These are phyloP conservation scores for Extremus antarcticus DNA, from an alignment of 495 filamentous ascomycete species.

Conservation along the genomic window DNA sequence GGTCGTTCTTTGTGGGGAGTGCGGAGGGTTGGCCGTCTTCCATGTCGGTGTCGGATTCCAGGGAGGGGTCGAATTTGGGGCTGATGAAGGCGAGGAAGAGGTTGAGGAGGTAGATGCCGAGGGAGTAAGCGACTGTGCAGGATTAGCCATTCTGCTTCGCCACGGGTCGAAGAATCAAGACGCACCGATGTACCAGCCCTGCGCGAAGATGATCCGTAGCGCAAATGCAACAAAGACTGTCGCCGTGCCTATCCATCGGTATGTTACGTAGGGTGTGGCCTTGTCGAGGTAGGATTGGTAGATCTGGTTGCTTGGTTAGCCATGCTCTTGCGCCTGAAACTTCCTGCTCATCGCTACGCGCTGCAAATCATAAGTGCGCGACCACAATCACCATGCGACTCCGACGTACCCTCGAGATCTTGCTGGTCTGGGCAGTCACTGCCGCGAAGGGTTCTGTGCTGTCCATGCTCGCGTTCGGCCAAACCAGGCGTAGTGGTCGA, in stretches of 20 bases:
- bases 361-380: too few relatives aligned
- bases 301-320: conserved; percentile 44
- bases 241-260: conserved; percentile 78
- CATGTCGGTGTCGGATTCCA: conserved; percentile 89
- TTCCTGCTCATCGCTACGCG: not conserved
- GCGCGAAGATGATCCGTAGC: conserved; percentile 74
- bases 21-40: conserved; percentile 66
- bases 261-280: conserved; percentile 72
- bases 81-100: conserved; percentile 97
- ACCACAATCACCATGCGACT: not conserved
- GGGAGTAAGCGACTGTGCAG: conserved; percentile 76
- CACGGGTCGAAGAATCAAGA: not conserved
- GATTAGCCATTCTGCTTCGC: not conserved
- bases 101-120: conserved; percentile 98
- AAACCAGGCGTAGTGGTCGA: too few relatives aligned
- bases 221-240: conserved; percentile 70
- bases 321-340: not conserved
- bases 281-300: conserved; percentile 93
- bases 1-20: conserved; percentile 86
- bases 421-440: conserved; percentile 73
- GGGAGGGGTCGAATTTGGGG: conserved; percentile 97
- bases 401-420: conserved; percentile 46
- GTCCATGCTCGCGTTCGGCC: too few relatives aligned
- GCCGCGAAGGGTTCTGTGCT: conserved; percentile 77
- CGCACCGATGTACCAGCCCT: conserved; percentile 98